Conservation (phyloP, 2,329 filamentous ascomycete species). For the Mollisia scopiformis region DNA sequence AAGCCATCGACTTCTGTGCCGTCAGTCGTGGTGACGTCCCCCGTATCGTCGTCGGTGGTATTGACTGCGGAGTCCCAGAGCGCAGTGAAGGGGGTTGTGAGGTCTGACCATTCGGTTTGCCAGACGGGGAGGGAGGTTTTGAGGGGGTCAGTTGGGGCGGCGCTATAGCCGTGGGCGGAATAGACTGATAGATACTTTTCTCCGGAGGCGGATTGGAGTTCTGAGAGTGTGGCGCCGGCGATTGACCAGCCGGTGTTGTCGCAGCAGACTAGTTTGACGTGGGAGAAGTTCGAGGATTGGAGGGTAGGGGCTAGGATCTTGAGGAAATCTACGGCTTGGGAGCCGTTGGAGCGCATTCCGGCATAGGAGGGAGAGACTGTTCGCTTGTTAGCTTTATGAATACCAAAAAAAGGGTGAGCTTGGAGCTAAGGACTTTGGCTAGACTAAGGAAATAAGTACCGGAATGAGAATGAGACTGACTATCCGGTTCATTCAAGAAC, state of each 20-base stretch:
- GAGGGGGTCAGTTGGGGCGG: background rate
- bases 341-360: conserved; percentile 8
- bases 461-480: too few relatives aligned
- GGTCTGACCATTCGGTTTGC: conserved; percentile 2
- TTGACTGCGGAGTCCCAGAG: background rate
- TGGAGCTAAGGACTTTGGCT: too few relatives aligned
- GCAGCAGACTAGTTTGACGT: background rate
- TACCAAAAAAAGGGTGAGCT: too few relatives aligned
- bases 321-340: conserved; percentile 9
- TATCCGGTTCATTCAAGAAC: conserved; percentile 47
- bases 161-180: background rate
- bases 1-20: background rate
- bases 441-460: too few relatives aligned
- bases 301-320: background rate
- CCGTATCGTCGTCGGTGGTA: background rate
- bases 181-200: background rate
- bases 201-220: background rate
- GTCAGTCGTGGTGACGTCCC: background rate
- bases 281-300: background rate
- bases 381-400: too few relatives aligned
- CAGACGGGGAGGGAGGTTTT: background rate
- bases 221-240: background rate
- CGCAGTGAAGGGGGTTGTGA: background rate
- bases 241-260: background rate
- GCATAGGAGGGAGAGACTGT: conserved; percentile 15